Evolutionary conservation across 73 alveolate genomes (phyloP), one percentile per base, ranked within the genome.

Genomic region (Tetrahymena thermophila): DNA sequence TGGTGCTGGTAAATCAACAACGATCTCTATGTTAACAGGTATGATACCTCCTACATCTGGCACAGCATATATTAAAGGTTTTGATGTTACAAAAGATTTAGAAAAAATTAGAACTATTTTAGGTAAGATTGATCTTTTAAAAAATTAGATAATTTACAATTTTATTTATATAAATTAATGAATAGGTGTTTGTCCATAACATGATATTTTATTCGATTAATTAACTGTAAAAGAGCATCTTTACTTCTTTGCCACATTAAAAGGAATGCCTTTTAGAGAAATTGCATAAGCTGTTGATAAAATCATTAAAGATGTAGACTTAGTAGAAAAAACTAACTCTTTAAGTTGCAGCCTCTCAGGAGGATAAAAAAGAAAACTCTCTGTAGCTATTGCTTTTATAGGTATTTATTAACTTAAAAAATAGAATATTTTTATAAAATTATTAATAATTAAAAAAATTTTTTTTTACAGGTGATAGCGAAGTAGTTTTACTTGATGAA

Each of bases 1-100:
- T 94, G 99, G 99, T 21, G 99, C 99, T 35, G 99, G 99, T 35
- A 99, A 99, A 94, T 98, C 99, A 17, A 98, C 99, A 19, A 98
- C 99, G 17, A 97, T 98, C 15, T 98, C 99, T 3, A 98, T 98
- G 99, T 84, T 98, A 85, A 97, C 99, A 31, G 99, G 99, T 14
- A 85, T 99, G 89, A 96, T 97, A 5, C 97, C 97, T 23, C 97
- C 99, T 4, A 85, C 99, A 34, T 96, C 98, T 35, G 99, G 99
- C 7, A 93, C 95, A 35, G 97, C 98, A 19, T 93, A 56, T 58
- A 98, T 97, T 31, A 98, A 98, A 94, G 99, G 99, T 35, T 35
- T 85, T 43, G 98, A 98, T 94, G 94, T 98, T 34, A 94, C 96
- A 43, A 97, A 97, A 1, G 98, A 96, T 31, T 84, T 98, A 96